A percentile compares a stretch with the other conserved stretches of the same genome.
Evolutionary conservation across 306 rosid genomes (phyloP).

Genomic region (Hippophae rhamnoides): DNA sequence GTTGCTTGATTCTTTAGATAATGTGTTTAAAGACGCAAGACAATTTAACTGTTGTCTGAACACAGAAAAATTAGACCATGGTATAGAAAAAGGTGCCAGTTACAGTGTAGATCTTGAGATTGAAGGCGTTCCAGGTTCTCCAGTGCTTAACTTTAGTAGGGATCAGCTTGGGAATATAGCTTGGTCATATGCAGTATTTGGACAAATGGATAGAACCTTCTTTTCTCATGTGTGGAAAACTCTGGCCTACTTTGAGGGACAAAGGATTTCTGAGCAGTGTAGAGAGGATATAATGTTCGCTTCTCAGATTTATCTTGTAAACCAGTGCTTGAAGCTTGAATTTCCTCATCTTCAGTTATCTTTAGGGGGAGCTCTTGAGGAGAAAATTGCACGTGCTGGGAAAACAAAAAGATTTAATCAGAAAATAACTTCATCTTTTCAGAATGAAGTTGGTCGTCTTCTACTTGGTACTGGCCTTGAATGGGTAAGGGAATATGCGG

Average conservation of each 20-base stretch:
- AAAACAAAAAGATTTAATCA: slow-evolving; percentile 69
- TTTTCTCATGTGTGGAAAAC: slow-evolving; percentile 57
- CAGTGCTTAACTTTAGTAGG: slow-evolving; percentile 49
- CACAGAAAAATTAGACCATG: slow-evolving; percentile 16
- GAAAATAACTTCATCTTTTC: slow-evolving; percentile 66
- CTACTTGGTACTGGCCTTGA: slow-evolving; percentile 71
- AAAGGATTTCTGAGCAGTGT: slow-evolving; percentile 69
- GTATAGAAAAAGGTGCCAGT: slow-evolving; percentile 22
- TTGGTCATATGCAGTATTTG: slow-evolving; percentile 86
- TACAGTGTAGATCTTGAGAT: slow-evolving; percentile 16
- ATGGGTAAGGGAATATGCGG: slow-evolving; percentile 66
- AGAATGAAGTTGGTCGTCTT: slow-evolving; percentile 81
- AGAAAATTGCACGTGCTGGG: slow-evolving; percentile 49
- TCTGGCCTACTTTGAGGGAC: slow-evolving; percentile 54
- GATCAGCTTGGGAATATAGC: slow-evolving; percentile 75
- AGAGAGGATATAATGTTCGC: slow-evolving; percentile 84
- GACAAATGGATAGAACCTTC: slow-evolving; percentile 60
- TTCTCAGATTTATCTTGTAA: slow-evolving; percentile 74
- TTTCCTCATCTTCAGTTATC: slow-evolving; percentile 65
- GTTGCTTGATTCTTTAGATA: slow-evolving; percentile 61
- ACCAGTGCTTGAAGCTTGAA: slow-evolving; percentile 86
- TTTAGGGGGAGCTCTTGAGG: slow-evolving; percentile 45
- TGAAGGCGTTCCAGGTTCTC: slow-evolving; percentile 25
- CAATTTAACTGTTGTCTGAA: slow-evolving; percentile 35
- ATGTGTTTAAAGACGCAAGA: slow-evolving; percentile 26